Percentiles rank a stretch among this genome's conserved stretches.
Conservation (phyloP, 106 monocot genomes). For the Gastrodia elata region DNA sequence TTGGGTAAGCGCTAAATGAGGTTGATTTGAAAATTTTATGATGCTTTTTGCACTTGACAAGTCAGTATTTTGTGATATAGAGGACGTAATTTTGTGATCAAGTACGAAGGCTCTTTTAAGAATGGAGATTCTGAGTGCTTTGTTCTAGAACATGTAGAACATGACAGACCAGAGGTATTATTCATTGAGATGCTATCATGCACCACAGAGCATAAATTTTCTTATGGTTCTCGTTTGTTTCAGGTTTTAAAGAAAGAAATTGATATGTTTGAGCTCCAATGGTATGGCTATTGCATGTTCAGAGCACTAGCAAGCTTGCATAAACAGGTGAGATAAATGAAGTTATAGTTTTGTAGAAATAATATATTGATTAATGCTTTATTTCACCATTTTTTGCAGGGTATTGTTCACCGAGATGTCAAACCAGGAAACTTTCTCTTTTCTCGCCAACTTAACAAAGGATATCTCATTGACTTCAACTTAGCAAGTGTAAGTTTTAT, state of each 20-base stretch:
- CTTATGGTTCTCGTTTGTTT: not conserved
- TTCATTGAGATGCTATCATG: not conserved
- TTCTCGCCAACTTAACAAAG: constrained; percentile 70
- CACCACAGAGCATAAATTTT: not conserved
- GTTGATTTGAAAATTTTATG: not conserved
- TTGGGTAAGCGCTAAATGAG: constrained; percentile 50
- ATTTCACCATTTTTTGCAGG: constrained; percentile 32
- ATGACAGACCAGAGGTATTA: constrained; percentile 93
- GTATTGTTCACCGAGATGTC: constrained; percentile 80
- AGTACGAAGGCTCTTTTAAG: constrained; percentile 76
- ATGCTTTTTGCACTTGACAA: not conserved
- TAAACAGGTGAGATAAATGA: constrained; percentile 50
- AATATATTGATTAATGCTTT: not conserved
- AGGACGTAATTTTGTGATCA: constrained; percentile 73
- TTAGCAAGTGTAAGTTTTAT: constrained; percentile 68
- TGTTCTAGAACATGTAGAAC: constrained; percentile 88
- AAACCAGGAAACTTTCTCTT: constrained; percentile 97
- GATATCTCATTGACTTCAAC: constrained; percentile 98
- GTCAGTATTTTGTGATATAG: constrained; percentile 28
- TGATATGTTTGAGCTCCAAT: constrained; percentile 57
- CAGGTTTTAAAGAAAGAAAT: constrained; percentile 81
- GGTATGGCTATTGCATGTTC: constrained; percentile 95
- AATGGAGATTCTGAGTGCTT: constrained; percentile 64
- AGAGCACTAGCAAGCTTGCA: constrained; percentile 88
- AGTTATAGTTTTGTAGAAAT: not conserved